phyloP scores from a whole-genome alignment of 768 basidiomycete species.

The Holtermanniella nyarrowii region DNA sequence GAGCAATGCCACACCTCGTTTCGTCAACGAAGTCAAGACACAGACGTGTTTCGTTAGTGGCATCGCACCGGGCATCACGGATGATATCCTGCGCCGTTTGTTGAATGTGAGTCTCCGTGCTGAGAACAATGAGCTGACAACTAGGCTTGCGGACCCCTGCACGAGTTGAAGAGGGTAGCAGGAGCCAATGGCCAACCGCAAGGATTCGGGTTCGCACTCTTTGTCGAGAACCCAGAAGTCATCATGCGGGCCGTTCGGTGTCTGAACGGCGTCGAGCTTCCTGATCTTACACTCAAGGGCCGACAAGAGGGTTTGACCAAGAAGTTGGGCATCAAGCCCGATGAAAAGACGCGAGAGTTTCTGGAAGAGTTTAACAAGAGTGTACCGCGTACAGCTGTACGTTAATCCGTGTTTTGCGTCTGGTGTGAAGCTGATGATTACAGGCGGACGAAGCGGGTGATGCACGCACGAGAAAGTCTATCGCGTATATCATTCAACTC shows the following conservation, averaged over 20 bases:
- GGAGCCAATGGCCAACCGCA: slow-evolving; percentile 89
- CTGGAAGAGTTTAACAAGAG: slow-evolving; percentile 74
- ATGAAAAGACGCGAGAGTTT: slow-evolving; percentile 84
- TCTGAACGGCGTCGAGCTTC: slow-evolving; percentile 56
- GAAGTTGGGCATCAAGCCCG: slow-evolving; percentile 78
- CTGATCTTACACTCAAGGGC: slow-evolving; percentile 45
- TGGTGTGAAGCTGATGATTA: slow-evolving; percentile 5
- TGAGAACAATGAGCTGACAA: neutral
- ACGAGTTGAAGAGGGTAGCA: slow-evolving; percentile 82
- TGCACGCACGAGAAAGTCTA: slow-evolving; percentile 52
- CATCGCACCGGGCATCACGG: slow-evolving; percentile 85
- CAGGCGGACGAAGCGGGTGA: slow-evolving; percentile 63
- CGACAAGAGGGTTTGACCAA: slow-evolving; percentile 47
- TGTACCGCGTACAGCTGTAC: slow-evolving; percentile 70
- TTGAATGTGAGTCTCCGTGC: slow-evolving; percentile 52
- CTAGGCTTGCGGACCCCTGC: slow-evolving; percentile 80
- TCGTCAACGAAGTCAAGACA: slow-evolving; percentile 46
- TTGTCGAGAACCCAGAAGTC: slow-evolving; percentile 82
- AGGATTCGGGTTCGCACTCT: slow-evolving; percentile 95
- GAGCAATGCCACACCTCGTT: slow-evolving; percentile 23
- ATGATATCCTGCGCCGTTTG: slow-evolving; percentile 66
- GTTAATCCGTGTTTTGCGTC: slow-evolving; percentile 32
- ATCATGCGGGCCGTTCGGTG: slow-evolving; percentile 65
- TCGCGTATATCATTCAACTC: slow-evolving; percentile 50
- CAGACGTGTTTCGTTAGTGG: slow-evolving; percentile 82